Evolutionary conservation across 768 basidiomycete genomes (phyloP), one percentile per base, ranked within the genome.

Genomic region (Tulasnella sp.): DNA sequence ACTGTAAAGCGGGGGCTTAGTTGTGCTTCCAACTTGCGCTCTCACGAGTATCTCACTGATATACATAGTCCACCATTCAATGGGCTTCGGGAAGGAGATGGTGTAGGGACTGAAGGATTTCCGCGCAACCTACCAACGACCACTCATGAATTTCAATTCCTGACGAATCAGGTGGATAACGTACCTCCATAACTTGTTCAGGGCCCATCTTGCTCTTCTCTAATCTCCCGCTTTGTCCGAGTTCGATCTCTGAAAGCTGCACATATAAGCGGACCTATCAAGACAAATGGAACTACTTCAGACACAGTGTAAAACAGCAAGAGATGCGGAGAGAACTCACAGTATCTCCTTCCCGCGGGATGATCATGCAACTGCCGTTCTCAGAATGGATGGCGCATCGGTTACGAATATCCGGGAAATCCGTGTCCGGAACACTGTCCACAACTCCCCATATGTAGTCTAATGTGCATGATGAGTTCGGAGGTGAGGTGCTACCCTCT

Each of bases 401-500:
- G 58, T 81, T 82, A 17, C 86, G 80, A 61, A 86, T 82, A 67
- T 89, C 86, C 0, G 88, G 88, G 61, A 88, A 86, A 66, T 88
- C 74, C 1, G 86, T 87, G n/a, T 82, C 77, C 0, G 83, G 83
- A 24, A 79, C 65, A 51, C 80, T 73, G 69, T 89, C 89, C 19
- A 89, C 71, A 2, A 91, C 88, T 2, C 89, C 89, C 89, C 89
- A 92, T 19, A 90, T 76, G 60, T 79, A 84, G 55, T 89, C 83
- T 71, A 27, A 9, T 19, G 2, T 15, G 29, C 34, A 24, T 19
- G 3, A 26, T 23, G 29, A 4, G 15, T 55, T 51, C 15, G 34
- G 15, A 38, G 7, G n/a, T 21, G 47, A 48, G 9, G 48, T 8
- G 23, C 29, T 7, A 58, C 10, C 32, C 13, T 8, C 19, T 52